Conservation (phyloP, 257 asterid species). For the Ballota nigra region DNA sequence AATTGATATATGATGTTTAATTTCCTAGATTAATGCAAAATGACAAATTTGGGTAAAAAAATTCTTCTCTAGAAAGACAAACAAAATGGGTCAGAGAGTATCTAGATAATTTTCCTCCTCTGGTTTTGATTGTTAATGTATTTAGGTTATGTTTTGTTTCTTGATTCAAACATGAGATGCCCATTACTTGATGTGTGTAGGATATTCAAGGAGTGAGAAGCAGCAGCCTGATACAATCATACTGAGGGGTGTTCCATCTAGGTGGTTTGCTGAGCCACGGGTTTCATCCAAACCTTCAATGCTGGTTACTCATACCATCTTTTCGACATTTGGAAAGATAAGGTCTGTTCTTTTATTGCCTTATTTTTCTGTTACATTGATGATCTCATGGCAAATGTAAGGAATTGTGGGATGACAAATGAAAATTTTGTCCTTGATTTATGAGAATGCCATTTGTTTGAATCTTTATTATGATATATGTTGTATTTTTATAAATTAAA, state of each 20-base stretch:
- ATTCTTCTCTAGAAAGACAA: no score
- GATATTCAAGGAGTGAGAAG: constrained; percentile 51
- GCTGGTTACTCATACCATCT: constrained; percentile 88
- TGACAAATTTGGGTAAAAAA: no score
- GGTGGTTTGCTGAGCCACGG: constrained; percentile 97
- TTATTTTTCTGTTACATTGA: constrained; percentile 6
- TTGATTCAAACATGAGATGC: not conserved
- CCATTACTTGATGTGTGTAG: constrained; percentile 34
- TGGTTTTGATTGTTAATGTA: not conserved
- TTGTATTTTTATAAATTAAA: not conserved
- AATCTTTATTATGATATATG: not conserved
- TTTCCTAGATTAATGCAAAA: no score
- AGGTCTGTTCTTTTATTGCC: constrained; percentile 41
- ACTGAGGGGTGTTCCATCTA: constrained; percentile 87
- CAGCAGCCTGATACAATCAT: constrained; percentile 86
- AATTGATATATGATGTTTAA: no score
- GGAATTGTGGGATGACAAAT: not conserved
- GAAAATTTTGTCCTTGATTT: not conserved
- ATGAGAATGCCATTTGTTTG: not conserved
- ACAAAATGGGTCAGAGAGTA: no score
- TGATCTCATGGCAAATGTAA: constrained; percentile 10
- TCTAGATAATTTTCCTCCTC: not conserved
- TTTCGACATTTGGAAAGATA: constrained; percentile 82
- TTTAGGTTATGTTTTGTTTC: not conserved
- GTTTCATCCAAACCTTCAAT: constrained; percentile 98